phyloP scores from a whole-genome alignment of 2,329 filamentous ascomycete genomes.

The Chaetothyriales sp. region DNA sequence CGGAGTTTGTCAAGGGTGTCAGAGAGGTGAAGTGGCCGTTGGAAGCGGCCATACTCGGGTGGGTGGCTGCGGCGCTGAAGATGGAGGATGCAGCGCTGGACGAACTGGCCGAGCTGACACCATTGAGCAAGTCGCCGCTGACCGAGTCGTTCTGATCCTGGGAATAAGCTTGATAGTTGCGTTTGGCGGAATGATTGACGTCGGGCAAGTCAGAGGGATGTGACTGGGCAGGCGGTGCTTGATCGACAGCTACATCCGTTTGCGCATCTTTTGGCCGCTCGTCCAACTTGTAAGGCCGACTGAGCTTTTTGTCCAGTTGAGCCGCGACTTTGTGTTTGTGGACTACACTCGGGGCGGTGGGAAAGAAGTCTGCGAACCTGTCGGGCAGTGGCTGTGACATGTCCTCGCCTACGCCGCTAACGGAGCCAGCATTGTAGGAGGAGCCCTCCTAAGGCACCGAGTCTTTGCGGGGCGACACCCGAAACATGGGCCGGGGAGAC shows the following conservation, averaged over 20 bases:
- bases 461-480: not conserved
- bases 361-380: slow-evolving; percentile 77
- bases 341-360: slow-evolving; percentile 56
- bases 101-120: slow-evolving; percentile 59
- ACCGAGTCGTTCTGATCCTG: slow-evolving; percentile 22
- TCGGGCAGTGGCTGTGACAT: slow-evolving; percentile 66
- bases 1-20: slow-evolving; percentile 53
- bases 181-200: slow-evolving; percentile 7
- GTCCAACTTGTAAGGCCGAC: slow-evolving; percentile 3
- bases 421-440: slow-evolving; percentile 14
- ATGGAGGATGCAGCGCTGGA: slow-evolving; percentile 58
- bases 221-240: slow-evolving; percentile 1
- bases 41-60: slow-evolving; percentile 41
- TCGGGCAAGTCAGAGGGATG: slow-evolving; percentile 4
- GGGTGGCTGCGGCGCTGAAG: slow-evolving; percentile 46
- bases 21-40: slow-evolving; percentile 42
- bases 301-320: slow-evolving; percentile 39
- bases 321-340: slow-evolving; percentile 32
- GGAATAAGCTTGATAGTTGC: slow-evolving; percentile 21
- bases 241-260: slow-evolving; percentile 5
- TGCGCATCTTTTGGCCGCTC: slow-evolving; percentile 14
- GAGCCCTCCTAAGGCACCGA: not conserved
- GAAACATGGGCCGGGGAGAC: not conserved
- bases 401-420: slow-evolving; percentile 13
- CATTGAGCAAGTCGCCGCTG: slow-evolving; percentile 55